Evolutionary conservation across 345 rosid genomes (phyloP), one percentile per base, ranked within the genome.

Genomic region (Chamaenerion angustifolium): DNA sequence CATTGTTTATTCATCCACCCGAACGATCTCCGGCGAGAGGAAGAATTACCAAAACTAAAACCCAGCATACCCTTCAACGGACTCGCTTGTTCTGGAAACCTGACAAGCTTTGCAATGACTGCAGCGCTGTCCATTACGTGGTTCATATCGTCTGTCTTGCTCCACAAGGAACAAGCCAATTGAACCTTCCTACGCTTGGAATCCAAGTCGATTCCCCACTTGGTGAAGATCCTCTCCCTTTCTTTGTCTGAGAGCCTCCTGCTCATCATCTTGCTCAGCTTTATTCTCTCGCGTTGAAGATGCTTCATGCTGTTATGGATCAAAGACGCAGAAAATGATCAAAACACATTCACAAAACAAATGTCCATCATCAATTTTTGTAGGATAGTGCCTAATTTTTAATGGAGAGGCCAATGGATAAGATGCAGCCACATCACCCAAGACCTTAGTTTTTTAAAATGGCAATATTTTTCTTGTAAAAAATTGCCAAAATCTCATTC

Each of bases 11-110:
- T 80, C 85, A 76, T 76, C 98, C 98, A 86, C 37, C 82, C 75
- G 47, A 52, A 70, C 21, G 85, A 78, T 68, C 70, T 79, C 46
- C 81, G 66, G 55, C 68, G 70, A 37, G 71, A 47, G 49, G 62
- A 62, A 3, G 83, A 75, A 31, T 88, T 79, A 8, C 89, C 71
- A 71, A 92, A 87, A 70, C 87, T 87, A 46, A 87, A 85, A 6
- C 98, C 95, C 48, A 87, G 82, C 95, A 82, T 83, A 68, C 78
- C 92, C 70, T 87, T 86, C 40, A 80, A 71, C 16, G 79, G 89
- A 16, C 71, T 66, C 23, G 93, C 98, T 54, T 87, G 89, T 55
- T 82, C 96, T 11, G 76, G 77, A 46, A 92, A 82, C 64, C 79
- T 74, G 19, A 80, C 74, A 43, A 92, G 77, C 72, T 84, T 92